These are phyloP conservation scores for Plasmodium inui DNA, from an alignment of 169 alveolate species.

Conservation along the genomic window DNA sequence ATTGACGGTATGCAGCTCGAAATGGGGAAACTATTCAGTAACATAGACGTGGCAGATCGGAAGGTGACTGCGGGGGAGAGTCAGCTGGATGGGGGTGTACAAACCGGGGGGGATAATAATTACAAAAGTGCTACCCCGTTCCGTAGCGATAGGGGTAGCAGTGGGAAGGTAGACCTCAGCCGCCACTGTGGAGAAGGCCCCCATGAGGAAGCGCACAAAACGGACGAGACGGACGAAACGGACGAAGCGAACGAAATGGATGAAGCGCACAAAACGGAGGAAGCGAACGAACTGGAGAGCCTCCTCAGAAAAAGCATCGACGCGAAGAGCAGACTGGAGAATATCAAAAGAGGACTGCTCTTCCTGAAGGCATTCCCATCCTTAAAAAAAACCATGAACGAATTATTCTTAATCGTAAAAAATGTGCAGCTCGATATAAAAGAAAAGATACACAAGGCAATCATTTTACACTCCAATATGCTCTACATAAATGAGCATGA, in stretches of 20 bases:
- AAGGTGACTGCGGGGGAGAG: not conserved
- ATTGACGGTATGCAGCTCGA: not conserved
- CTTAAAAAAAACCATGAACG: slow-evolving; percentile 29
- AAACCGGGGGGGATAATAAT: not conserved
- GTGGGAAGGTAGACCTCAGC: not conserved
- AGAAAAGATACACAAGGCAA: slow-evolving; percentile 32
- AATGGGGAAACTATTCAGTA: not conserved
- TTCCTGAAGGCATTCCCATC: slow-evolving; percentile 24
- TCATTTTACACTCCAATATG: slow-evolving; percentile 10
- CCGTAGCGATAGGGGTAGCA: not conserved
- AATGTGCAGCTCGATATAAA: slow-evolving; percentile 9
- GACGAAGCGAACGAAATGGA: no score
- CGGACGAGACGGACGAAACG: not conserved
- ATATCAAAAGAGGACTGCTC: slow-evolving; percentile 26
- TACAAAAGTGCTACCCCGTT: not conserved
- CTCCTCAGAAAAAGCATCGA: slow-evolving; percentile 37
- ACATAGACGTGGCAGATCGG: not conserved
- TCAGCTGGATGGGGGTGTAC: not conserved
- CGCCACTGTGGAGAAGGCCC: no score
- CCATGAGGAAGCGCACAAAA: not conserved
- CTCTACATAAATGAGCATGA: slow-evolving; percentile 59
- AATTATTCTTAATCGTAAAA: slow-evolving; percentile 5
- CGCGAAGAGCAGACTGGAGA: slow-evolving; percentile 18
- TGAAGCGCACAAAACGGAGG: not conserved
- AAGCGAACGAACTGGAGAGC: not conserved